Base-by-base conservation (phyloP, 2,329 filamentous ascomycete genomes). In the Fusarium longipes region DNA sequence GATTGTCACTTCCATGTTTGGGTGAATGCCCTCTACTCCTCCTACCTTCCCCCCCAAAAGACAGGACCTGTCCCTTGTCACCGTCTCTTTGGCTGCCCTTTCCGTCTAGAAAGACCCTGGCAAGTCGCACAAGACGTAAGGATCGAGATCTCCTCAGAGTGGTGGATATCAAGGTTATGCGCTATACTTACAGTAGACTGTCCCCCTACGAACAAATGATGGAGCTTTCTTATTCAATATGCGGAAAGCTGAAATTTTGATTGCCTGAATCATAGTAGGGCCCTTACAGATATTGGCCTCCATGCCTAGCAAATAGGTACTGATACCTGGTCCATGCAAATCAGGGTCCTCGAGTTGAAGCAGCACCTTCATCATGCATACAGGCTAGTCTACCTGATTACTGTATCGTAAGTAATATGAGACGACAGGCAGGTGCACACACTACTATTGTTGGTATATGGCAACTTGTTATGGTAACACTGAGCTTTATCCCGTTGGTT, bases 141-240 rank as follows among this genome's bases (percentile, higher is more conserved):
- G 52, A 67, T 67, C 64, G 63, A 67, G 63, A 67, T 67, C 58
- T 63, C 33, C 33, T 18, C 8, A 25, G 36, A 11, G 18, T 35
- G 20, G 53, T 67, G 57, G 58, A 52, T 58, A 64, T 63, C 59
- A 63, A 57, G 43, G 57, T 63, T 63, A 45, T 61, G 57, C 56
- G 18, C 56, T 61, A 60, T 18, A 14, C 39, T 57, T 40, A 32
- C 42, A 58, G 27, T 9, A 32, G 33, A 15, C 24, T 30, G 18
- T 22, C 45, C 42, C 11, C 33, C 32, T 38, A 32, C 25, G 8
- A 36, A 36, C 25, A 38, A 33, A 35, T 48, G 32, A 65, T 65
- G 62, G 62, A 48, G 36, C 43, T 63, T 63, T 57, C 18, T n/a
- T 22, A 38, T 36, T 49, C 45, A 38, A n/a, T 38, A 67, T 67